phyloP scores from a whole-genome alignment of 2,329 filamentous ascomycete genomes.

The Arthrobotrys pseudoclavata region DNA sequence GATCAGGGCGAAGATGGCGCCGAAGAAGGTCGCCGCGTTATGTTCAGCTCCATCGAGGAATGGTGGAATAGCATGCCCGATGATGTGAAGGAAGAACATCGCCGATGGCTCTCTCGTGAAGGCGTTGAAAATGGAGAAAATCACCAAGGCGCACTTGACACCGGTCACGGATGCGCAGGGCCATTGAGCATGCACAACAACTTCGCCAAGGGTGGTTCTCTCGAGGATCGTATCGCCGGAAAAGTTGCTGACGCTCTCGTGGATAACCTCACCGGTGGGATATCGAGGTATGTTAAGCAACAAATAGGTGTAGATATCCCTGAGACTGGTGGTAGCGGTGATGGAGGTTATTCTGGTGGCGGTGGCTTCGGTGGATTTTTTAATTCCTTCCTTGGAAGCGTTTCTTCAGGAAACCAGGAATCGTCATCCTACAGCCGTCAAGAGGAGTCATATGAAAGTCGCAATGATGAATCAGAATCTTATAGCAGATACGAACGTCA shows the following conservation, averaged over 20 bases:
- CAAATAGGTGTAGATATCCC: constrained; percentile 62
- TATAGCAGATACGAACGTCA: constrained; percentile 74
- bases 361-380: constrained; percentile 78
- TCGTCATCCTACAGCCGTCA: constrained; percentile 70
- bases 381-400: constrained; percentile 73
- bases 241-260: constrained; percentile 66
- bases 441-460: constrained; percentile 74
- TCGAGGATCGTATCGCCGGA: constrained; percentile 73
- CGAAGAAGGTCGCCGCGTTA: constrained; percentile 78
- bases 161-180: constrained; percentile 86
- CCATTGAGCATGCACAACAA: constrained; percentile 76
- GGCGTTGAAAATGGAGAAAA: constrained; percentile 84
- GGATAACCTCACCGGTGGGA: constrained; percentile 63
- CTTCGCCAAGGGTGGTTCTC: constrained; percentile 71
- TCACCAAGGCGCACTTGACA: constrained; percentile 81
- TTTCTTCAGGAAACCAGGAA: constrained; percentile 69
- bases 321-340: constrained; percentile 62
- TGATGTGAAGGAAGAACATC: constrained; percentile 75
- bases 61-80: constrained; percentile 83
- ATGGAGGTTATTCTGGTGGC: constrained; percentile 69
- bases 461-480: constrained; percentile 71
- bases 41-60: constrained; percentile 83
- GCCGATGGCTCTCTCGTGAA: constrained; percentile 80
- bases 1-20: constrained; percentile 78
- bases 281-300: constrained; percentile 65